Evolutionary conservation across 73 alveolate species (phyloP), one percentile per base, ranked within the genome.

Genomic region (Effrenium voratum): DNA sequence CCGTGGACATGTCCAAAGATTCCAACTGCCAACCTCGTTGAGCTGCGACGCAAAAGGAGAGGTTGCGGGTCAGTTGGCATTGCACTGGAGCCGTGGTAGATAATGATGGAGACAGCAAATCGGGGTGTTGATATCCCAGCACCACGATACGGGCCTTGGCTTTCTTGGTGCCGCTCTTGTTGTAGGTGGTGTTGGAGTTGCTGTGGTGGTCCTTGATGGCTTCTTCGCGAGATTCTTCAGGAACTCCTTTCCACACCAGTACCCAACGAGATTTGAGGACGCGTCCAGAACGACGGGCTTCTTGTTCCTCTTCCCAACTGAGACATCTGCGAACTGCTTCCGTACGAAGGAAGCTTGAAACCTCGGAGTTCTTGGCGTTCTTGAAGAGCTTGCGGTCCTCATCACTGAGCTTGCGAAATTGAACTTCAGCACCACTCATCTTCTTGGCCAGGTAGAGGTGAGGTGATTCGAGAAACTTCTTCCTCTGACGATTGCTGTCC

Each of bases 121-220:
- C 59, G 1, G 87, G 87, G 60, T 76, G 87, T 26, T 76, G 60
- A 44, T 41, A 76, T 0, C 87, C 87, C 41, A 76, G 49, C 41
- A 76, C 40, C 63, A 76, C 87, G 41, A 76, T 43, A 13, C 87
- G 60, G 0, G 87, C 87, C 38, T 76, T 76, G 32, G 70, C 91
- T n/a, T 46, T 79, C n/a, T 32, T 1, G 0, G 47, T 0, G 1
- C 66, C 91, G 43, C 43, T 59, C 10, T 16, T 16, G 3, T 10
- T 2, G 41, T 16, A 38, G 16, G 3, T 5, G 34, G 41, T 40
- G 22, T 5, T 40, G 60, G 60, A 19, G 60, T 36, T 76, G 8
- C 41, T 16, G 22, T 43, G 40, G 0, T 34, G 5, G 6, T 38
- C 4, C 8, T 38, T 36, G 1, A 5, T 16, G 24, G 60, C 87